Conservation (phyloP, 164 flowering plant species). For the grape (Vitis vinifera) region ASM3070453v1 NC_081815.1:3874001-3874500, state of each 20-base stretch:
- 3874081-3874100: too few relatives aligned
- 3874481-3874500: constrained; percentile 2
- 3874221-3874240: constrained; percentile 11
- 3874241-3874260: constrained; percentile 13
- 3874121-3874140: too few relatives aligned
- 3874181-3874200: constrained; percentile 27
- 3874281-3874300: constrained; percentile 4
- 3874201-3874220: constrained; percentile 23
- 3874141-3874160: too few relatives aligned
- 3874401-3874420: neutral
- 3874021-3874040: too few relatives aligned
- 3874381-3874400: too few relatives aligned
- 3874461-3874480: neutral
- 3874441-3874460: constrained; percentile 14
- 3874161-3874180: constrained; percentile 23
- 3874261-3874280: constrained; percentile 17
- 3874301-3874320: constrained; percentile 17
- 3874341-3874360: neutral
- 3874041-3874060: too few relatives aligned
- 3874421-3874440: constrained; percentile 6
- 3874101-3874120: too few relatives aligned
- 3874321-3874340: constrained; percentile 12
- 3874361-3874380: too few relatives aligned
- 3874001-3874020: too few relatives aligned
- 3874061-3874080: too few relatives aligned